Evolutionary conservation across 345 rosid species (phyloP).

Genomic region (Sonneratia alba): DNA sequence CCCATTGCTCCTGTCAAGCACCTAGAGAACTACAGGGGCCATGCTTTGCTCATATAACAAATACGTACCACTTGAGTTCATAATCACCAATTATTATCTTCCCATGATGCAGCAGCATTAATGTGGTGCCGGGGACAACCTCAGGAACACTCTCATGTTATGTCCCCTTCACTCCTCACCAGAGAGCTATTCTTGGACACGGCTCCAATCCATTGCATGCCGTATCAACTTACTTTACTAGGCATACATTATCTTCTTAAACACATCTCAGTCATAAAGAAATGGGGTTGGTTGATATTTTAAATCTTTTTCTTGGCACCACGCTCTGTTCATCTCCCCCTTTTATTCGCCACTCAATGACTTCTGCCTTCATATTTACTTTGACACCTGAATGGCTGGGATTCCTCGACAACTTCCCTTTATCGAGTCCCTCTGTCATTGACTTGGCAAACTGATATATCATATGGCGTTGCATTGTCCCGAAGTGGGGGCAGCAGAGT

Average conservation of each 20-base stretch:
- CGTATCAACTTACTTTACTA: no score
- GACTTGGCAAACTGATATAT: neutral
- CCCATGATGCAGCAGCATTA: conserved; percentile 1
- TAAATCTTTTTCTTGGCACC: no score
- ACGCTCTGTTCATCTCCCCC: no score
- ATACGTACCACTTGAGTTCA: neutral
- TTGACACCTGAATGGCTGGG: conserved; percentile 4
- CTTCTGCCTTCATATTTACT: neutral
- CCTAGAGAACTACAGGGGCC: neutral
- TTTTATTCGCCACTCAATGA: neutral
- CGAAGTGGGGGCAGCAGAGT: neutral
- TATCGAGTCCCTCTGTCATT: neutral
- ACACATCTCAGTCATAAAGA: neutral
- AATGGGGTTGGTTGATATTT: no score
- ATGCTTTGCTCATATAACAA: neutral
- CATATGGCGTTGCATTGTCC: neutral
- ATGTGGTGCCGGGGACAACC: conserved; percentile 5
- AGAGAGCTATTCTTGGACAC: neutral
- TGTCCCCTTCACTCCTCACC: neutral
- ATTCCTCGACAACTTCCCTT: neutral
- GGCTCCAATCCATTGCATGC: neutral
- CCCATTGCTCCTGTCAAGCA: neutral
- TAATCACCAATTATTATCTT: neutral
- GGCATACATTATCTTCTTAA: neutral
- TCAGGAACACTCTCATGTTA: neutral